These are phyloP conservation scores for Incumbomyces lentus DNA, from an alignment of 2,329 filamentous ascomycete genomes.

Conservation along the genomic window DNA sequence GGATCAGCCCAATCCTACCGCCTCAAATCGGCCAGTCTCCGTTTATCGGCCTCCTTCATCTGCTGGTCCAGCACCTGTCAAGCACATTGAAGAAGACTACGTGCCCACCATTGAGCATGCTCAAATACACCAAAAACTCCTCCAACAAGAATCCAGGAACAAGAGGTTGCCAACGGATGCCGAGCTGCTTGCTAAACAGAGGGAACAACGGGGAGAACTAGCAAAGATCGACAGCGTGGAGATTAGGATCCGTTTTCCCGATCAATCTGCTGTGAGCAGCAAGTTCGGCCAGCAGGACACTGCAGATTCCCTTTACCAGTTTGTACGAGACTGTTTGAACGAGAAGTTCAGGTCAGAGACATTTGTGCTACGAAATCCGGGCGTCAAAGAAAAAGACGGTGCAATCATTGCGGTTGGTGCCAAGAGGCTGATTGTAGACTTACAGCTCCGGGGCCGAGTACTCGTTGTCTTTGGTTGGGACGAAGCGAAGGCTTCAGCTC, in stretches of 20 bases:
- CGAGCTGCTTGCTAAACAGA: conserved; percentile 62
- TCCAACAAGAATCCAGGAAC: conserved; percentile 67
- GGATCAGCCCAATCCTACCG: conserved; percentile 17
- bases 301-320: conserved; percentile 60
- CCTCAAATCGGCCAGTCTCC: conserved; percentile 43
- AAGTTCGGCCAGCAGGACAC: conserved; percentile 60
- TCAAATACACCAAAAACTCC: conserved; percentile 65
- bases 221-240: conserved; percentile 57
- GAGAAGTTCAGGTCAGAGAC: conserved; percentile 44
- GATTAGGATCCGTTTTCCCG: conserved; percentile 77
- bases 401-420: conserved; percentile 30
- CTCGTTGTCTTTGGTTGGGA: conserved; percentile 70
- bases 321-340: conserved; percentile 61
- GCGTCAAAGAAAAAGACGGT: conserved; percentile 35
- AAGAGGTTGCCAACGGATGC: conserved; percentile 70
- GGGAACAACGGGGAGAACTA: conserved; percentile 55
- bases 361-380: conserved; percentile 62
- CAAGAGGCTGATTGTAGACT: conserved; percentile 53
- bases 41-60: conserved; percentile 66
- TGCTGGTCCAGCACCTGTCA: conserved; percentile 59
- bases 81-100: conserved; percentile 65
- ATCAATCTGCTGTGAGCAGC: conserved; percentile 68
- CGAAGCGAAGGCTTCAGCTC: conserved; percentile 45
- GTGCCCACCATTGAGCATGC: conserved; percentile 75
- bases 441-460: conserved; percentile 60